phyloP scores from a whole-genome alignment of 441 rosid genomes.

The Syzygium malaccense region DNA sequence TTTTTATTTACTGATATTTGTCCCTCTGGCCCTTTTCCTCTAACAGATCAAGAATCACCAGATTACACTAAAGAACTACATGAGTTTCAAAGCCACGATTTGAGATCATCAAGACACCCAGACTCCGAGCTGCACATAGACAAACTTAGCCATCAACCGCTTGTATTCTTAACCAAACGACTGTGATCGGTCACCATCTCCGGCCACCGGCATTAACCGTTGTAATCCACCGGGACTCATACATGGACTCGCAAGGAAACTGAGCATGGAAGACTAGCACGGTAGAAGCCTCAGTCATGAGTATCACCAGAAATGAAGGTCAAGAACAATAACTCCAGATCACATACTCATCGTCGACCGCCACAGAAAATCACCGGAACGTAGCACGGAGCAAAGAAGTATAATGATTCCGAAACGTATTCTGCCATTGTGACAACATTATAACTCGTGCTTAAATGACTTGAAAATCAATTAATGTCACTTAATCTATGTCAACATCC shows the following conservation, averaged over 20 bases:
- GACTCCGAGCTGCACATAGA: neutral
- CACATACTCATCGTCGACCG: no score
- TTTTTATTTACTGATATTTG: no score
- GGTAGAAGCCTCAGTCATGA: neutral
- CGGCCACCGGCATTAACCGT: fast-evolving
- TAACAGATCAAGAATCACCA: neutral
- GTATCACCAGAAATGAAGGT: no score
- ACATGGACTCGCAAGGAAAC: neutral
- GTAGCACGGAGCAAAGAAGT: neutral
- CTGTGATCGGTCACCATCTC: fast-evolving
- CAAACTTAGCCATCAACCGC: neutral
- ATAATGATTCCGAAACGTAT: no score
- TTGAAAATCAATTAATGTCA: neutral
- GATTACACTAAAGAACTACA: neutral
- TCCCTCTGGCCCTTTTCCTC: neutral
- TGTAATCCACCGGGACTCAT: neutral
- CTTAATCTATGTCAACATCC: neutral
- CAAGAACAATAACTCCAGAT: no score
- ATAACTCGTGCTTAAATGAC: neutral
- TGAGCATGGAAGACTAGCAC: no score
- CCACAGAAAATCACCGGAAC: no score
- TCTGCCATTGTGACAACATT: neutral
- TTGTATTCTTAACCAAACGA: neutral
- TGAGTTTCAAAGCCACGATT: neutral
- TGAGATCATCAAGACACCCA: neutral